Evolutionary conservation across 768 basidiomycete genomes (phyloP).

Genomic region (Amanita fuliginea): DNA sequence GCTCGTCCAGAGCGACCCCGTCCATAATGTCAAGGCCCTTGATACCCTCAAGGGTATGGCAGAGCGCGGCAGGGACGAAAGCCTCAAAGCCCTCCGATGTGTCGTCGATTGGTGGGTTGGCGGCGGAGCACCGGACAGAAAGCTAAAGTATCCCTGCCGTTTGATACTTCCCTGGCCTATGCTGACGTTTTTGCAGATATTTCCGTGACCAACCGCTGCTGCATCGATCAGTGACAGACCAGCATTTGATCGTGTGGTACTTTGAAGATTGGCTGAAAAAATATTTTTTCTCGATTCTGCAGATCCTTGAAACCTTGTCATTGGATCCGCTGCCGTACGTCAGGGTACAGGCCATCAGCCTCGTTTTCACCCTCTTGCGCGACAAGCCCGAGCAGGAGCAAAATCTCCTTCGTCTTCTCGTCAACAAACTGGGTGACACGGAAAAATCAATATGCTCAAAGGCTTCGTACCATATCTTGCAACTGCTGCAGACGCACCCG

Average conservation of each 20-base stretch:
- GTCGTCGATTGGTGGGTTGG: slow-evolving; percentile 97
- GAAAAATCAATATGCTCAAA: slow-evolving; percentile 83
- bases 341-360: slow-evolving; percentile 69
- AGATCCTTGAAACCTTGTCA: slow-evolving; percentile 79
- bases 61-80: slow-evolving; percentile 80
- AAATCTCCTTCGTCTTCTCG: slow-evolving; percentile 83
- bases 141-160: slow-evolving; percentile 56
- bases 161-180: not conserved
- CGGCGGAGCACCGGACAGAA: slow-evolving; percentile 80
- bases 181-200: slow-evolving; percentile 40
- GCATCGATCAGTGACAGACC: slow-evolving; percentile 54
- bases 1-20: slow-evolving; percentile 77
- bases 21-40: slow-evolving; percentile 77
- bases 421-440: slow-evolving; percentile 92
- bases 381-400: slow-evolving; percentile 97
- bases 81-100: slow-evolving; percentile 81
- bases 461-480: slow-evolving; percentile 82
- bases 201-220: slow-evolving; percentile 79
- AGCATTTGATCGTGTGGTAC: slow-evolving; percentile 70
- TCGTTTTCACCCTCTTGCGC: slow-evolving; percentile 70
- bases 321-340: slow-evolving; percentile 84
- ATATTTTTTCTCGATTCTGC: slow-evolving; percentile 86
- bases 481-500: slow-evolving; percentile 83
- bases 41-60: slow-evolving; percentile 69
- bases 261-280: slow-evolving; percentile 99